Evolutionary conservation across 805 yeast species (phyloP).

Genomic region (Cyberlindnera maritima): DNA sequence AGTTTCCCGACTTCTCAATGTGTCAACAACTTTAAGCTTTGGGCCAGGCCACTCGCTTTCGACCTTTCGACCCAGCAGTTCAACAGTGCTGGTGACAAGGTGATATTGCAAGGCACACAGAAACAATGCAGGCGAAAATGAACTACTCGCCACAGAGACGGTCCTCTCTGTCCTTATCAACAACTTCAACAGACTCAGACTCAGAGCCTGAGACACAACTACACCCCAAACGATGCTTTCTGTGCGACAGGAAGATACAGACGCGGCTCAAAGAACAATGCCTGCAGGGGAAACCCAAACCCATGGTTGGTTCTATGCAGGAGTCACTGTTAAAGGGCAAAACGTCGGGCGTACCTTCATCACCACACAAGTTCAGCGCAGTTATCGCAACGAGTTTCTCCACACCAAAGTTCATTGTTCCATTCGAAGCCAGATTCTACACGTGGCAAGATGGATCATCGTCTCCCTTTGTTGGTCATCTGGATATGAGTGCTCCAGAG

Average conservation of each 20-base stretch:
- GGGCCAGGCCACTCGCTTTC: background rate
- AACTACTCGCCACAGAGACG: background rate
- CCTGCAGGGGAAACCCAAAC: background rate
- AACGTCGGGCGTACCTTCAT: constrained; percentile 21
- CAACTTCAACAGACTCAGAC: constrained; percentile 2
- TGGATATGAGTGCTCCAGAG: constrained; percentile 25
- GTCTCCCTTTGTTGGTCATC: constrained; percentile 33
- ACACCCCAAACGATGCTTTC: constrained; percentile 6
- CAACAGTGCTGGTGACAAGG: background rate
- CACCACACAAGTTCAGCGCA: constrained; percentile 28
- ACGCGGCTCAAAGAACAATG: background rate
- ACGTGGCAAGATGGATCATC: constrained; percentile 17
- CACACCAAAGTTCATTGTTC: constrained; percentile 10
- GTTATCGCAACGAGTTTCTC: constrained; percentile 17
- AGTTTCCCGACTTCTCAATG: too few species aligned
- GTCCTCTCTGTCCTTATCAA: constrained; percentile 6
- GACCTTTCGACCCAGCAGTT: background rate
- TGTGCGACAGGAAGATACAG: constrained; percentile 4
- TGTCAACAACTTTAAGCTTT: too few species aligned
- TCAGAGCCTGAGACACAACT: background rate
- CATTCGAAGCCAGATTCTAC: constrained; percentile 29
- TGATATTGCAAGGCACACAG: background rate
- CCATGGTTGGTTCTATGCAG: constrained; percentile 20
- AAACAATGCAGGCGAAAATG: background rate
- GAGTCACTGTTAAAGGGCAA: constrained; percentile 25